Base-by-base conservation (phyloP, 164 flowering plant species). In the Cinnamomum micranthum region DNA sequence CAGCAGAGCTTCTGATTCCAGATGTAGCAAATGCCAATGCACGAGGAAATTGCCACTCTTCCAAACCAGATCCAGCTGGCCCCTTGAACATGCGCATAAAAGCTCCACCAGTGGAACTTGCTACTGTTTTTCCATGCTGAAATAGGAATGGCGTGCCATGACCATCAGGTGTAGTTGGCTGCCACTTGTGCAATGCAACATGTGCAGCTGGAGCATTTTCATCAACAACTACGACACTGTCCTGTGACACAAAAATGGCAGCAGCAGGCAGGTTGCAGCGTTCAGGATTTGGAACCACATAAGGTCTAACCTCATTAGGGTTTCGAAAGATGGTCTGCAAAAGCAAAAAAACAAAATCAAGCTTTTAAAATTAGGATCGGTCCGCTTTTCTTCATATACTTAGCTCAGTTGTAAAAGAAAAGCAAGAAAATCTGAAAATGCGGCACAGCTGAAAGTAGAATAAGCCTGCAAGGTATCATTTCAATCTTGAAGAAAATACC, bases 121-220 rank as follows among this genome's bases (percentile, higher is more conserved):
- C 50, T 31, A 80, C 60, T 24, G 90, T 81, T 80, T 88, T 95
- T 70, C 95, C 97, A 82, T 92, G 99, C 69, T 93, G 94, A 82
- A 95, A 95, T 62, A 93, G 90, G 80, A 95, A 95, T 33, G 99
- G 99, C 13, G 86, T 80, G 24, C 98, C 98, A 76, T 92, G 92
- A 47, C 97, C 98, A 89, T 95, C 98, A 66, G 98, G 99, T 24
- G 98, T 95, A 81, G 91, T 95, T 74, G 99, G 97, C 78, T 95
- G 99, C 99, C 99, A 95, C 77, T 90, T 93, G 81, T 95, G 99
- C 69, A 87, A 87, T 68, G 95, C 99, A 80, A 95, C 79, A 81
- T 86, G 94, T 33, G 94, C 96, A n/a, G 96, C 98, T 24, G 99
- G 99, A 65, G 89, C 98, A 86, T 90, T 87, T 68, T 80, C 76